A percentile compares a stretch with the other conserved stretches of the same genome.
phyloP scores from a whole-genome alignment of 495 filamentous ascomycete species.

The Hypoxylon fragiforme region DNA sequence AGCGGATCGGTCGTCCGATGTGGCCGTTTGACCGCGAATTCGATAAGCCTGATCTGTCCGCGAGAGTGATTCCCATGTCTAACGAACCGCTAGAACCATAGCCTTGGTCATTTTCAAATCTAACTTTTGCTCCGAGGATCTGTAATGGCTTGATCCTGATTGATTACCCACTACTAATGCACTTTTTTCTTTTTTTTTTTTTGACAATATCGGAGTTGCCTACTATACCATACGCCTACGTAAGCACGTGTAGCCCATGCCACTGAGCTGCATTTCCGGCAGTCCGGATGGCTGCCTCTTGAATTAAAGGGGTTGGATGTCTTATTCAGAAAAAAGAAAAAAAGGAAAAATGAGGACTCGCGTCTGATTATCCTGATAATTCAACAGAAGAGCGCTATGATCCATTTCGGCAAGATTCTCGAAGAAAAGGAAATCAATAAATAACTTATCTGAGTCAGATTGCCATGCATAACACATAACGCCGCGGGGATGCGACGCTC shows the following conservation, averaged over 20 bases:
- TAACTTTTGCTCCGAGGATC: too few relatives aligned
- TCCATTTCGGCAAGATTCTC: not conserved
- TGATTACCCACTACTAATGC: too few relatives aligned
- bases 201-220: not conserved
- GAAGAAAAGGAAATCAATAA: not conserved
- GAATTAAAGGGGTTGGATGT: too few relatives aligned
- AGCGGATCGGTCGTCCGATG: slow-evolving; percentile 55
- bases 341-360: too few relatives aligned
- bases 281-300: too few relatives aligned
- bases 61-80: slow-evolving; percentile 49
- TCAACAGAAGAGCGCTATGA: not conserved
- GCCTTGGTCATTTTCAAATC: too few relatives aligned
- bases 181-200: not conserved
- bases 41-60: slow-evolving; percentile 44
- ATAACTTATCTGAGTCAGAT: not conserved
- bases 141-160: too few relatives aligned
- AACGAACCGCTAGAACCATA: slow-evolving; percentile 36
- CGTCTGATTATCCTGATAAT: too few relatives aligned
- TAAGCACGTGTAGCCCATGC: not conserved
- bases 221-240: not conserved
- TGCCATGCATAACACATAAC: not conserved
- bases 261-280: not conserved
- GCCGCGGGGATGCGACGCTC: not conserved
- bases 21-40: slow-evolving; percentile 58
- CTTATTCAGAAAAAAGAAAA: too few relatives aligned